These are phyloP conservation scores for Penicillium sp. DNA, from an alignment of 2,329 filamentous ascomycete species.

Conservation along the genomic window DNA sequence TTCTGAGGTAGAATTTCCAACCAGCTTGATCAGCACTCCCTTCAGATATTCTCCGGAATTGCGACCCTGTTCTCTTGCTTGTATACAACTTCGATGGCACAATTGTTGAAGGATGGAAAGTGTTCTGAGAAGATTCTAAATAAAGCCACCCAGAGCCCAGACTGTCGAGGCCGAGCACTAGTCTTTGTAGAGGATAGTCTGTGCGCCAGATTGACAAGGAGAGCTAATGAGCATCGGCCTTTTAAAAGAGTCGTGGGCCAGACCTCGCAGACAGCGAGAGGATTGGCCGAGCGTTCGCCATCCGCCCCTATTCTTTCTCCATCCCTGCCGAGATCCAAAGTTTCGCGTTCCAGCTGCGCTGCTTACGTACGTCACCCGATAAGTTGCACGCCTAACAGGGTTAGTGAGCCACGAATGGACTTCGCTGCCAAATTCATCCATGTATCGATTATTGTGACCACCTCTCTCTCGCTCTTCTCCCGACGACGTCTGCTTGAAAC, in stretches of 20 bases:
- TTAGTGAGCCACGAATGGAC: conserved; percentile 11
- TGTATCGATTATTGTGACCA: conserved; percentile 14
- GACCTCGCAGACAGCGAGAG: neutral
- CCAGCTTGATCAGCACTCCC: neutral
- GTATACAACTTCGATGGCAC: neutral
- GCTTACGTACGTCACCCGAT: conserved; percentile 9
- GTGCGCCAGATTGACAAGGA: neutral
- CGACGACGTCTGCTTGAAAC: neutral
- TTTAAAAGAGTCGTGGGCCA: neutral
- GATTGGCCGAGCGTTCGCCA: conserved; percentile 2
- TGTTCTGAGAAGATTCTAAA: neutral
- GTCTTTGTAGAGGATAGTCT: neutral
- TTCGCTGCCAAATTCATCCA: conserved; percentile 8
- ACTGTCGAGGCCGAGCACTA: neutral
- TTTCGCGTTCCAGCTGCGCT: neutral
- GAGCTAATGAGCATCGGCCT: neutral
- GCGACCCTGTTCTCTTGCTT: neutral
- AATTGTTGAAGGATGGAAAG: neutral
- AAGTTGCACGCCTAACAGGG: conserved; percentile 3
- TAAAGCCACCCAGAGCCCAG: neutral
- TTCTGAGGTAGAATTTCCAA: neutral
- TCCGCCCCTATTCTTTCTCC: conserved; percentile 3
- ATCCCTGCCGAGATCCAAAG: conserved; percentile 1
- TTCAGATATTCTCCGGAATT: neutral
- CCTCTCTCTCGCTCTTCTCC: neutral